Base-by-base conservation (phyloP, 169 alveolate species). In the Eimeria tenella region DNA sequence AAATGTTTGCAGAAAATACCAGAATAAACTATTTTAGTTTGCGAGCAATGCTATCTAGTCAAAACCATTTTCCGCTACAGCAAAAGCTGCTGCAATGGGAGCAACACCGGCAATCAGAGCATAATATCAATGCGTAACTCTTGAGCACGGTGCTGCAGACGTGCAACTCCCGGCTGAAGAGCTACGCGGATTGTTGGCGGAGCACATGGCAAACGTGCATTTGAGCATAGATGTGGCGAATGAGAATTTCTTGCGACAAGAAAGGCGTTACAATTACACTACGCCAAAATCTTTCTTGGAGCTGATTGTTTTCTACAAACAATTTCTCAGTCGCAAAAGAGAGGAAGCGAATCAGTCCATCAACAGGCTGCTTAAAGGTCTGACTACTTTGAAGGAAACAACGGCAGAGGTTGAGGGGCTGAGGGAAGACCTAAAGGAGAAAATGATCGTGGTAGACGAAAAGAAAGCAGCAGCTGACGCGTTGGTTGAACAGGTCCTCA, bases 221-320 rank as follows among this genome's bases (percentile, higher is more conserved):
- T 86, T 98, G 56, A 98, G 99, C 62, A 98, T 98, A 65, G 98
- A 98, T 74, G 98, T 95, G 50, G 99, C 99, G 84, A 99, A 99
- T 94, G 95, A 96, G 89, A 94, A 96, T 31, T 98, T 96, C 97
- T 93, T 98, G 83, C 96, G 96, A 93, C 96, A 96, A 93, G 99
- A 98, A 95, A 96, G 99, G 93, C 96, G 99, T 90, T 96, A 97
- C 96, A 99, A 99, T 97, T 99, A 99, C 96, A 98, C 99, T n/a
- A 99, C 99, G 6, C 99, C 99, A 13, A 99, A 98, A 95, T 97
- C 99, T 8, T 98, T 98, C 97, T 95, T 99, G 90, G 99, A 98
- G 96, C 96, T 98, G 88, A 98, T 98, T 74, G 98, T 97, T 31
- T 99, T 98, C 97, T 99, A 98, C 96, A 98, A 97, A 94, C 96